A percentile compares a stretch with the other conserved stretches of the same genome.
phyloP scores from a whole-genome alignment of 257 asterid species.

The Scutellaria barbata region DNA sequence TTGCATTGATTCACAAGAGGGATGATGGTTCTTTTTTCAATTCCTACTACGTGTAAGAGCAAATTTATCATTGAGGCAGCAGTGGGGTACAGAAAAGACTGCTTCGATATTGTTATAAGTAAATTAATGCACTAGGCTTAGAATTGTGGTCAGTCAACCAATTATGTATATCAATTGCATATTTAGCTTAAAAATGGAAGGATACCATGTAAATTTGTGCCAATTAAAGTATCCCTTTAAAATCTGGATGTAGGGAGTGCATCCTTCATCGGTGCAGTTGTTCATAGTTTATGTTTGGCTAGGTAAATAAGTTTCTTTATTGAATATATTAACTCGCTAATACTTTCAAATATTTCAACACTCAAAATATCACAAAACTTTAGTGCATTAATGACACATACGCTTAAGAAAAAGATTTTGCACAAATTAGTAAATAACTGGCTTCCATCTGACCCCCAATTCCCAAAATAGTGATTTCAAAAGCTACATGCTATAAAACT shows the following conservation, averaged over 20 bases:
- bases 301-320: background rate
- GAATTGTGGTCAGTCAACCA: constrained; percentile 6
- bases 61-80: constrained; percentile 29
- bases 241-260: constrained; percentile 5
- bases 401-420: background rate
- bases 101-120: constrained; percentile 8
- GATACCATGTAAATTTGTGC: background rate
- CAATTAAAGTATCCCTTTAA: background rate
- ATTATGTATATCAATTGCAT: background rate
- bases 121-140: background rate
- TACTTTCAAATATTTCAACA: background rate
- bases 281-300: background rate
- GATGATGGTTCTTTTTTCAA: constrained; percentile 24
- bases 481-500: background rate
- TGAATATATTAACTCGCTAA: constrained; percentile 17
- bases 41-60: constrained; percentile 31
- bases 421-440: background rate
- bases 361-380: background rate
- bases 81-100: background rate
- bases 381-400: background rate
- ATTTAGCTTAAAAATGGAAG: background rate
- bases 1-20: constrained; percentile 19
- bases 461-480: background rate
- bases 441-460: background rate
- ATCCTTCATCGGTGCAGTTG: background rate